These are phyloP conservation scores for Salix viminalis DNA, from an alignment of 345 rosid species.

Conservation along the genomic window DNA sequence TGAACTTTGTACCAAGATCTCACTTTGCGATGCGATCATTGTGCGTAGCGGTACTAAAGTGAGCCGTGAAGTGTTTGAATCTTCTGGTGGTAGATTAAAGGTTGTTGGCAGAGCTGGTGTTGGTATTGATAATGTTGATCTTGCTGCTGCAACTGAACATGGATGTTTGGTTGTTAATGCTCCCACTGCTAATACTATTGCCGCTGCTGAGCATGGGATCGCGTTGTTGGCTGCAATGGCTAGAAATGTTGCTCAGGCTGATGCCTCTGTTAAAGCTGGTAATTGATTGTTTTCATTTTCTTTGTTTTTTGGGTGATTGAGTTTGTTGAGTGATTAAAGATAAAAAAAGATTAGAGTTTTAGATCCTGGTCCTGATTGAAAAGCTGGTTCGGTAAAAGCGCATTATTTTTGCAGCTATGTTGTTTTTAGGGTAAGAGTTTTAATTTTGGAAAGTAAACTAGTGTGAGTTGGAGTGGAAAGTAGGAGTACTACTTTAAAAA, in stretches of 20 bases:
- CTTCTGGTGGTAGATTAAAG: conserved; percentile 69
- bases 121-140: conserved; percentile 92
- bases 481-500: too few relatives aligned
- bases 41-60: conserved; percentile 86
- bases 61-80: conserved; percentile 68
- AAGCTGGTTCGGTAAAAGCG: neutral
- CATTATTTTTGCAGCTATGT: neutral
- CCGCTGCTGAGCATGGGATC: conserved; percentile 91
- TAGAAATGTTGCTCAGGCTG: conserved; percentile 81
- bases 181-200: conserved; percentile 87
- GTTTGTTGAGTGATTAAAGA: neutral
- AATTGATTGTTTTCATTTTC: conserved; percentile 10
- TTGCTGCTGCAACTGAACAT: conserved; percentile 81
- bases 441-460: too few relatives aligned
- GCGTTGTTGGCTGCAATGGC: conserved; percentile 91
- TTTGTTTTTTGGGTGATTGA: neutral
- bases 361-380: neutral
- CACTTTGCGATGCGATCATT: conserved; percentile 77
- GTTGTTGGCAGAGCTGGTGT: conserved; percentile 97
- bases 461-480: too few relatives aligned
- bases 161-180: conserved; percentile 92
- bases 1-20: conserved; percentile 89
- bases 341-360: neutral
- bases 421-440: neutral
- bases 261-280: conserved; percentile 90